Evolutionary conservation across 495 filamentous ascomycete genomes (phyloP), one percentile per base, ranked within the genome.

Genomic region (Oidiodendron maius): DNA sequence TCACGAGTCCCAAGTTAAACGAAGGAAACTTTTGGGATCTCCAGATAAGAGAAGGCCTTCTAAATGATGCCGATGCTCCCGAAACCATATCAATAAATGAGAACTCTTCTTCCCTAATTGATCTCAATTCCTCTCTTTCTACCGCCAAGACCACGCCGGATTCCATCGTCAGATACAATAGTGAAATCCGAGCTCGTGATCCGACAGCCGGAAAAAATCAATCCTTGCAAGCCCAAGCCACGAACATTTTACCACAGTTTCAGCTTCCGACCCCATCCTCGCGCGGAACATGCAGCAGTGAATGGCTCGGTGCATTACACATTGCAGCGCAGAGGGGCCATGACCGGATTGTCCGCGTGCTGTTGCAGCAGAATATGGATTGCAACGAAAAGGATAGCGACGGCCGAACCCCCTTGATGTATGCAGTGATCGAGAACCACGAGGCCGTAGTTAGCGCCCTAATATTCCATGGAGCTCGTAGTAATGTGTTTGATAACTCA

Each of bases 311-410:
- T 8, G 20, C 52, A n/a, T 50, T 64, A 4, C 61, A 64, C 41
- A 53, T 60, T n/a, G 61, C 61, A 0, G 59, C 59, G 9, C 46
- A 37, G 12, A 60, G 51, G 18, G 61, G 61, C 17, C 39, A 58
- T 46, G 43, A 52, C 35, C 2, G 35, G 0, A 60, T 64, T 9
- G 49, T 56, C 1, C 49, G 43, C 1, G 18, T 53, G 8, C 42
- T 64, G 4, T 18, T 64, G 16, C 40, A 55, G 15, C 56, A 58
- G 13, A 26, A 50, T 21, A 32, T 21, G 13, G 56, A 63, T 44
- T 57, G 53, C 59, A 60, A 60, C 46, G 41, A 46, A 23, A 45
- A 20, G n/a, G 61, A 64, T 44, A 50, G 57, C 43, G 49, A 64
- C n/a, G 57, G 59, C 2, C 12, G 45, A 36, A 64, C 61, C 2